Conservation (phyloP, 257 asterid genomes). For the Solanum sejunctum region DNA sequence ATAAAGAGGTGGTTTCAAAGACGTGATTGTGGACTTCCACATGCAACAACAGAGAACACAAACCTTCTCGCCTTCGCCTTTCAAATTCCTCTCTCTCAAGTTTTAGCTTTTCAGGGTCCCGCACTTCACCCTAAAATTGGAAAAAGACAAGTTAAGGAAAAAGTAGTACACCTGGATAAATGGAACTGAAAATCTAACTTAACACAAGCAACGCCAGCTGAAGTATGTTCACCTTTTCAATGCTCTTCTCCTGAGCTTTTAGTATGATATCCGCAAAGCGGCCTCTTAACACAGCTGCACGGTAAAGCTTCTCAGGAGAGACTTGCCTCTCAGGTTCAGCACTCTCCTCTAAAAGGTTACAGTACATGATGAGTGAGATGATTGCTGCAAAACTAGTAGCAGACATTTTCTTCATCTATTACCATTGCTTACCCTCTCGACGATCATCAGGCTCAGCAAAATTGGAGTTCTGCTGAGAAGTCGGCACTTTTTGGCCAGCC, state of each 20-base stretch:
- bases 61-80: slow-evolving; percentile 68
- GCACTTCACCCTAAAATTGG: slow-evolving; percentile 42
- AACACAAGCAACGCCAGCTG: neutral
- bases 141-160: neutral
- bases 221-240: slow-evolving; percentile 38
- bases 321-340: slow-evolving; percentile 48
- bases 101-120: slow-evolving; percentile 60
- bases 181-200: neutral
- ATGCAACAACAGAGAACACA: neutral
- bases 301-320: slow-evolving; percentile 71
- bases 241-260: slow-evolving; percentile 77
- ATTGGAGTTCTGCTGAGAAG: slow-evolving; percentile 31
- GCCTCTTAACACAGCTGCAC: slow-evolving; percentile 68
- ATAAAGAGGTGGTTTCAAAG: neutral
- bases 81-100: slow-evolving; percentile 83
- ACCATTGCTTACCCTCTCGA: slow-evolving; percentile 45
- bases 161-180: neutral
- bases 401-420: slow-evolving; percentile 1
- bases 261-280: slow-evolving; percentile 79
- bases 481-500: neutral
- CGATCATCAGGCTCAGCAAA: slow-evolving; percentile 50
- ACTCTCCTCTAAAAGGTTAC: slow-evolving; percentile 41
- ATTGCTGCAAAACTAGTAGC: slow-evolving; percentile 2
- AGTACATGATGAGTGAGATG: slow-evolving; percentile 1
- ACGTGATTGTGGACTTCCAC: neutral